Evolutionary conservation across 1,284 basidiomycete species (phyloP), one percentile per base, ranked within the genome.

Genomic region (Papiliotrema fonsecae): DNA sequence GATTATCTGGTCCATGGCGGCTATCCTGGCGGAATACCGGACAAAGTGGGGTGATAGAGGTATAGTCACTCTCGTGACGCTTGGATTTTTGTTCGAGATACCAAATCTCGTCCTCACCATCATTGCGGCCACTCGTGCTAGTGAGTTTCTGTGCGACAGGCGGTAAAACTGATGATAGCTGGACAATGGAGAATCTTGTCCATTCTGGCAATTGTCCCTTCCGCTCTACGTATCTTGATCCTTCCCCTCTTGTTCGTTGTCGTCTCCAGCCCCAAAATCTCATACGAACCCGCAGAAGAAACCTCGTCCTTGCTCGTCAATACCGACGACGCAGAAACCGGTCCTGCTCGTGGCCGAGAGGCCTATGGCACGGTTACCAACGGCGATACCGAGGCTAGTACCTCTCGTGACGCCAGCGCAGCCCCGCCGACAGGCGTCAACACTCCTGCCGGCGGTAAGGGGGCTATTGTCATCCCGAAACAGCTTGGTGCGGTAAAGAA

Each of bases 41-140:
- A 53, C 51, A 10, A 61, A 55, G 27, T 72, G 65, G 61, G 62
- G 59, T 1, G 60, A 60, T 26, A 55, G 54, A 35, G 50, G 31
- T 28, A 43, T 72, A 36, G 48, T 64, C 6, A 28, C 61, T 9
- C 54, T 72, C 25, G 57, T 56, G 1, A 35, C 55, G 2, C 41
- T 68, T 13, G 69, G 52, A 4, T 51, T 67, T 9, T 57, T 59
- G 0, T 49, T 54, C n/a, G 68, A 72, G 42, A 55, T 67, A 6
- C 60, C 64, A 2, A 67, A 65, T 36, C 48, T 72, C 19, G 61
- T 69, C 2, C 49, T 66, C 13, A 44, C 62, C n/a, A 58, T 69
- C 6, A 44, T 62, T 21, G 49, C 51, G 18, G 60, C 64, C 47
- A 38, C 60, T 4, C 57, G 61, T 43, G 38, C 55, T 6, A 27